phyloP scores from a whole-genome alignment of 805 yeast species.

The Teunomyces stri region DNA sequence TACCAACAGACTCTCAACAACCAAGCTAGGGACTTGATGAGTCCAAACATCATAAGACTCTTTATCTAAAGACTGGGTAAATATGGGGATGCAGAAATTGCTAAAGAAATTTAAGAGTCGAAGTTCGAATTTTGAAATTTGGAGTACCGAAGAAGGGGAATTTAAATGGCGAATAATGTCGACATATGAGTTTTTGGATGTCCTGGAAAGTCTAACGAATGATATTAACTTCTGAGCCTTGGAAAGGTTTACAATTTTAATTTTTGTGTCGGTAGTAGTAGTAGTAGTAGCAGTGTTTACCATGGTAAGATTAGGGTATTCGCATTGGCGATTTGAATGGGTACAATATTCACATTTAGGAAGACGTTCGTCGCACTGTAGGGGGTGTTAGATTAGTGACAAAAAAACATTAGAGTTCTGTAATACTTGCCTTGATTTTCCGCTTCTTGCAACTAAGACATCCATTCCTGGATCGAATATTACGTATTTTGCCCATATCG shows the following conservation, averaged over 20 bases:
- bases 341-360: constrained; percentile 34
- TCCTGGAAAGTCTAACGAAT: neutral
- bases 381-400: constrained; percentile 7
- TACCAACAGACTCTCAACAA: constrained; percentile 22
- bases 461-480: constrained; percentile 23
- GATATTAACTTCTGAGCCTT: constrained; percentile 14
- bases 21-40: constrained; percentile 22
- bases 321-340: constrained; percentile 24
- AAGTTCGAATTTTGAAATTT: constrained; percentile 20
- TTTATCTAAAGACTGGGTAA: constrained; percentile 21
- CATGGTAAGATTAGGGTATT: neutral
- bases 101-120: constrained; percentile 28
- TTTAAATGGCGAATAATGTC: constrained; percentile 4
- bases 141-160: constrained; percentile 17
- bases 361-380: constrained; percentile 29
- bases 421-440: constrained; percentile 28
- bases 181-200: neutral
- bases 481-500: neutral
- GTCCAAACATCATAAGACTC: constrained; percentile 24
- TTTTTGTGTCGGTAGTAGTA: neutral
- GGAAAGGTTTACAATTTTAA: neutral
- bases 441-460: constrained; percentile 31
- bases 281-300: neutral
- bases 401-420: neutral
- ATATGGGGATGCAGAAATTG: constrained; percentile 23